Evolutionary conservation across 805 yeast species (phyloP).

Genomic region (Sugiyamaella mastotermitis): DNA sequence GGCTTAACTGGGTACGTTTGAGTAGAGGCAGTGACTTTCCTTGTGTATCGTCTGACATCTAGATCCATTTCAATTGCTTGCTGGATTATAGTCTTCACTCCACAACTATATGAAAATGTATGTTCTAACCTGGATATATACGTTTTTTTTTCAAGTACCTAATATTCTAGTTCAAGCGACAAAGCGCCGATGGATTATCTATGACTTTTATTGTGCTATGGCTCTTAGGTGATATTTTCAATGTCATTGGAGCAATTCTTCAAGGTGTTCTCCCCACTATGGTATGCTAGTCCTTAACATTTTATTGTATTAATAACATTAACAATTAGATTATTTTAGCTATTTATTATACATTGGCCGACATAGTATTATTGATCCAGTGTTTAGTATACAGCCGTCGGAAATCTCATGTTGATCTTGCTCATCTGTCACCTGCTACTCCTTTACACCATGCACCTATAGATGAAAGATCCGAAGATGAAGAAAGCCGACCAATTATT

Average conservation of each 20-base stretch:
- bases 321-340: conserved; percentile 58
- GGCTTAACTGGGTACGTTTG: conserved; percentile 56
- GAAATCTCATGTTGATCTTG: conserved; percentile 48
- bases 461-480: conserved; percentile 15
- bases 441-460: conserved; percentile 66
- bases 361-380: conserved; percentile 75
- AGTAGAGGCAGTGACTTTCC: too few species aligned
- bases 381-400: conserved; percentile 74
- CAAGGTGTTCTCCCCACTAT: conserved; percentile 93
- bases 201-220: conserved; percentile 80
- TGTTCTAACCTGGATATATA: conserved; percentile 11
- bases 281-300: conserved; percentile 33
- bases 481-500: conserved; percentile 1
- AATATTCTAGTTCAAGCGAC: conserved; percentile 49
- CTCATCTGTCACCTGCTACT: conserved; percentile 83
- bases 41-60: too few species aligned
- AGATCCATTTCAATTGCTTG: conserved; percentile 89
- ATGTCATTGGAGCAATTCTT: conserved; percentile 81
- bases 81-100: conserved; percentile 97
- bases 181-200: conserved; percentile 86
- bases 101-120: conserved; percentile 85
- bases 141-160: neutral
- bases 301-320: neutral
- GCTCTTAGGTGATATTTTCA: conserved; percentile 92
- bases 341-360: conserved; percentile 87